Evolutionary conservation across 2,329 filamentous ascomycete genomes (phyloP), one percentile per base, ranked within the genome.

Genomic region (Trichoderma sp.): DNA sequence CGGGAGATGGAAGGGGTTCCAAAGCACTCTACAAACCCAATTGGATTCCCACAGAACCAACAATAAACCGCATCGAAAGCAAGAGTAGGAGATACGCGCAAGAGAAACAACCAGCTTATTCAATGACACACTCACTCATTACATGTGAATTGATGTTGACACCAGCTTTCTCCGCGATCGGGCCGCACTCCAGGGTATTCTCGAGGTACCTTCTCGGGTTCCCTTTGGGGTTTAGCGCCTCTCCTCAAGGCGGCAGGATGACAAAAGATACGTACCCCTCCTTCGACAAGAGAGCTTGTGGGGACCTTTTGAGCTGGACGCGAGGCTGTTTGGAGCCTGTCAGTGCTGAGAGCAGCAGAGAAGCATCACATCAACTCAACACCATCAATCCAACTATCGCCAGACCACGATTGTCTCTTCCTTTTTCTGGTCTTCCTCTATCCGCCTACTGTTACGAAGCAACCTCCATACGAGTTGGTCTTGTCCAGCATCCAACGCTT

Each of bases 271-370:
- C 75, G 74, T 74, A 75, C 73, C 73, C 70, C 57, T 61, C 26
- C 62, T 66, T 17, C 53, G 1, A 13, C 36, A 53, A 53, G n/a
- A 20, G 57, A 39, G 30, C 36, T 50, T 32, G 47, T 53, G 43
- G 26, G 23, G 34, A 58, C 32, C 64, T 57, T 34, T 23, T 26
- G 23, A n/a, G 23, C 47, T 66, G 50, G 66, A 77, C 76, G 76
- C 76, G 76, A 78, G 74, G 77, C 77, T 75, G 73, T 59, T 77
- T 66, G 77, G 67, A 76, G 77, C 77, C 77, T 78, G 75, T 74
- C 69, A 20, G 36, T 26, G 26, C 30, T 26, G 43, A 13, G n/a
- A 34, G 57, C 57, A 58, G 55, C n/a, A 50, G 43, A 20, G 43
- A 53, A 53, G 47, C 47, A 53, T 23, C 47, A 23, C 39, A 8